Percentiles rank a stretch among this genome's conserved stretches.
These are phyloP conservation scores for Flaveria floridana DNA, from an alignment of 140 eudicot species.

Conservation along the genomic window DNA sequence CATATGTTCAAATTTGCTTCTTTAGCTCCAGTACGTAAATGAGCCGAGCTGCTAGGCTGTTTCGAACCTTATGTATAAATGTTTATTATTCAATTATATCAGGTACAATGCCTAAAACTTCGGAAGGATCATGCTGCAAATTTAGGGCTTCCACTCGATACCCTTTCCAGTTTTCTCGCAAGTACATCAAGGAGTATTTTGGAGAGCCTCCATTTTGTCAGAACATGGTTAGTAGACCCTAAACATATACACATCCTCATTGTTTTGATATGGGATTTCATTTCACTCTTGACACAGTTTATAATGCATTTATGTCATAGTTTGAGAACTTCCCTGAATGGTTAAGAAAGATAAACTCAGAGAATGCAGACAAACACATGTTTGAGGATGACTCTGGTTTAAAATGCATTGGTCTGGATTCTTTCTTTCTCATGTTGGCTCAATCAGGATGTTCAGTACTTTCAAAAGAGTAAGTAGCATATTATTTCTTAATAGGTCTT, in stretches of 20 bases:
- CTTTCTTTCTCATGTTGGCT: slow-evolving; percentile 57
- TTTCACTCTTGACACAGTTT: slow-evolving; percentile 24
- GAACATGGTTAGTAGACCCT: slow-evolving; percentile 46
- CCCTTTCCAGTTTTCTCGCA: slow-evolving; percentile 58
- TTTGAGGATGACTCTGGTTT: slow-evolving; percentile 48
- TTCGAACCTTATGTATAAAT: not conserved
- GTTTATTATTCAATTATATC: slow-evolving; percentile 19
- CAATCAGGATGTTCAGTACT: slow-evolving; percentile 68
- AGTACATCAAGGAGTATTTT: slow-evolving; percentile 64
- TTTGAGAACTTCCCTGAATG: slow-evolving; percentile 54
- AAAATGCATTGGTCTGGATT: slow-evolving; percentile 52
- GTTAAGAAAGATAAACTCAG: slow-evolving; percentile 59
- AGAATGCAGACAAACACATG: slow-evolving; percentile 52
- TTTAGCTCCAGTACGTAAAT: slow-evolving; percentile 21
- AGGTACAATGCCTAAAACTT: slow-evolving; percentile 45
- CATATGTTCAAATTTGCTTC: slow-evolving; percentile 5
- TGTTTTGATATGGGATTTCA: slow-evolving; percentile 17
- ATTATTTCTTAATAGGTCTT: not conserved
- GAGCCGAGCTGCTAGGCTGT: not conserved
- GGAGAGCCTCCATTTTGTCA: slow-evolving; percentile 50
- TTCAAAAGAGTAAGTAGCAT: slow-evolving; percentile 58
- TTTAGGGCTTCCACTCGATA: slow-evolving; percentile 55
- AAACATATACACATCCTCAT: slow-evolving; percentile 26
- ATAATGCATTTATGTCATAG: slow-evolving; percentile 37
- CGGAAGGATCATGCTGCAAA: slow-evolving; percentile 46